Evolutionary conservation across 208 protist genomes (phyloP), one percentile per base, ranked within the genome.

Genomic region (Trypanosoma brucei): DNA sequence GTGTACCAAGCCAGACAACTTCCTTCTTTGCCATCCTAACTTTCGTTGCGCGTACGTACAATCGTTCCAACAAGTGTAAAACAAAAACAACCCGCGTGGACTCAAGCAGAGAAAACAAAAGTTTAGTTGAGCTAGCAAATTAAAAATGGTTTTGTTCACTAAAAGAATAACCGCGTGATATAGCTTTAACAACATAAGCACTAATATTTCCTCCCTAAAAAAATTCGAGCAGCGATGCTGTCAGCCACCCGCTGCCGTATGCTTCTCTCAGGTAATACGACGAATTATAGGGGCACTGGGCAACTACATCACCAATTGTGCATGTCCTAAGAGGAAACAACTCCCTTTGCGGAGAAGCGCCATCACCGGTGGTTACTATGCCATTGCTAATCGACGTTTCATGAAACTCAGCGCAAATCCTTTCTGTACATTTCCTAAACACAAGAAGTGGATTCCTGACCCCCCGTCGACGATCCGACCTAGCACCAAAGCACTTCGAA

Each of bases 391-490:
- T 38, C 0, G 59, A 42, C 40, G 81, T 76, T 67, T 89, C 82
- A 52, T 86, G 68, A 68, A 91, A 88, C 54, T 88, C 82, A 11
- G 84, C 81, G 55, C 87, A 93, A 55, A 93, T 82, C 40, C 78
- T 76, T n/a, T 55, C 72, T 2, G 78, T 89, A 66, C 87, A 93
- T 69, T 84, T 91, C 33, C 82, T 73, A 81, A 79, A 91, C 49
- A 81, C 60, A 14, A 65, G 63, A 48, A 82, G 55, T 1, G 69
- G 9, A 54, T 84, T 76, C 14, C 59, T 42, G 22, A 62, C 38
- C 0, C 81, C 82, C 11, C 58, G 35, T 62, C 59, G 63, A 14
- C 70, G 42, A 44, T 58, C 60, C 8, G 77, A 72, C 33, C 42
- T 65, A 64, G 74, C 51, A 8, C 77, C 76, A 62, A 85, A 93